These are phyloP conservation scores for Pythium utonaiense DNA, from an alignment of 352 stramenopile genomes.

Conservation along the genomic window DNA sequence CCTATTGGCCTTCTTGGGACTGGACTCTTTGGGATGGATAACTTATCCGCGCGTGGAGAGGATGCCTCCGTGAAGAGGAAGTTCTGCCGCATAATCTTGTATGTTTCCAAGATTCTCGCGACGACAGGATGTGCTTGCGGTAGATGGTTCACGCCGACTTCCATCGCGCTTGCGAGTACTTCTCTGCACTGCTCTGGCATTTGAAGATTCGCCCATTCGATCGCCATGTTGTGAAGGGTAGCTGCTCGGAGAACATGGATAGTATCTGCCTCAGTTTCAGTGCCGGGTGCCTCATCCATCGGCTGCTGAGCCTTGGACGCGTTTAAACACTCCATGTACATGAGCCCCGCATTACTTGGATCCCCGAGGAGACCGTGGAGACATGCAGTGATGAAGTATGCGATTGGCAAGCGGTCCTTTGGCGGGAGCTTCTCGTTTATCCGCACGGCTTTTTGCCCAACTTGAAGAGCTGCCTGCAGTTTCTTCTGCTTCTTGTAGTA, in stretches of 20 bases:
- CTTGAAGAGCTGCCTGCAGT: constrained; percentile 57
- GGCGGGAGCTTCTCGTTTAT: constrained; percentile 56
- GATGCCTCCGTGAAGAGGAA: constrained; percentile 44
- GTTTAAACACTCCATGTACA: constrained; percentile 57
- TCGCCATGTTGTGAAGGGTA: constrained; percentile 68
- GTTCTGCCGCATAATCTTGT: constrained; percentile 65
- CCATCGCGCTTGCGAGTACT: constrained; percentile 54
- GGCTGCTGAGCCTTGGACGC: constrained; percentile 35
- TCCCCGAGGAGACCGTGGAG: constrained; percentile 54
- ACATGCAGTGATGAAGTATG: constrained; percentile 59
- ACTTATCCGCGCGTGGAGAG: background rate
- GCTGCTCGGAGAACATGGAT: constrained; percentile 48
- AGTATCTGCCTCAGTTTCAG: constrained; percentile 26
- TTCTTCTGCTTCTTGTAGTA: constrained; percentile 83
- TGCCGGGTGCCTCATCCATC: background rate
- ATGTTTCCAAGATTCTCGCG: constrained; percentile 54
- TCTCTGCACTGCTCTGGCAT: constrained; percentile 61
- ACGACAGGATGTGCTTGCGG: constrained; percentile 52
- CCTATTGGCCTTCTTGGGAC: background rate
- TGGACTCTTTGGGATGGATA: constrained; percentile 1
- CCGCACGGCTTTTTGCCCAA: constrained; percentile 48
- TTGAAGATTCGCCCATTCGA: constrained; percentile 64
- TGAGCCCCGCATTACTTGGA: constrained; percentile 54
- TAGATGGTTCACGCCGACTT: constrained; percentile 49
- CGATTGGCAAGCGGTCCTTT: constrained; percentile 52